A percentile compares a stretch with the other conserved stretches of the same genome.
Conservation (phyloP, 306 rosid species). For the Ormosia semicastrata region DNA sequence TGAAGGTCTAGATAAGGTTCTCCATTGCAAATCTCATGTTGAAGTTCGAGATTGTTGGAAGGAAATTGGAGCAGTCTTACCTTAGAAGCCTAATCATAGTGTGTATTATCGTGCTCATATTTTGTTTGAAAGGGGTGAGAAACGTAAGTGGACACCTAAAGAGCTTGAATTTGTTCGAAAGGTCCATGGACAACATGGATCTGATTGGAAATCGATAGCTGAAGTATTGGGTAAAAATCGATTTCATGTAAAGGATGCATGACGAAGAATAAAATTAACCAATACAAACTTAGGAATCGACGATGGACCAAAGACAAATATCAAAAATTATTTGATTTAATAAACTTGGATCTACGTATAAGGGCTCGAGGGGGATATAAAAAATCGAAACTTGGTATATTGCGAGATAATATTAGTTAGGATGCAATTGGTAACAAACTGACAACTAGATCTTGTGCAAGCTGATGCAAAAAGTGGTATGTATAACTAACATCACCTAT, state of each 20-base stretch:
- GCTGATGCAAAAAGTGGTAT: too few relatives aligned
- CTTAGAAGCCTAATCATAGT: slow-evolving; percentile 37
- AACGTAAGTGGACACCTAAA: slow-evolving; percentile 54
- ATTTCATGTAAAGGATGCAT: slow-evolving; percentile 68
- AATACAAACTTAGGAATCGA: slow-evolving; percentile 43
- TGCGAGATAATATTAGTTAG: slow-evolving; percentile 36
- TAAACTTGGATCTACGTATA: slow-evolving; percentile 61
- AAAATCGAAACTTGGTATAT: slow-evolving; percentile 60
- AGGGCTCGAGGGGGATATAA: slow-evolving; percentile 50
- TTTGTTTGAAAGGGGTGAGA: slow-evolving; percentile 53
- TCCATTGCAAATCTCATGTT: slow-evolving; percentile 22
- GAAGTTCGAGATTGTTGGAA: slow-evolving; percentile 63
- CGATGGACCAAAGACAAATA: slow-evolving; percentile 69
- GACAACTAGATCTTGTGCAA: too few relatives aligned
- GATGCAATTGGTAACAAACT: too few relatives aligned
- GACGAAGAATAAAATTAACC: slow-evolving; percentile 56
- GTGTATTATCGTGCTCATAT: slow-evolving; percentile 60
- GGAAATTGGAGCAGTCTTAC: slow-evolving; percentile 52
- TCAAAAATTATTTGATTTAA: slow-evolving; percentile 73
- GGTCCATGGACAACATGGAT: slow-evolving; percentile 49
- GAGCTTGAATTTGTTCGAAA: slow-evolving; percentile 47
- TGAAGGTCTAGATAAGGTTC: slow-evolving; percentile 59
- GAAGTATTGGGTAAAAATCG: slow-evolving; percentile 61
- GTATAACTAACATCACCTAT: too few relatives aligned
- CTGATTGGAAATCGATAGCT: slow-evolving; percentile 59